A percentile compares a stretch with the other conserved stretches of the same genome.
Evolutionary conservation across 2,329 filamentous ascomycete species (phyloP).

Genomic region (Dissoconium aciculare): DNA sequence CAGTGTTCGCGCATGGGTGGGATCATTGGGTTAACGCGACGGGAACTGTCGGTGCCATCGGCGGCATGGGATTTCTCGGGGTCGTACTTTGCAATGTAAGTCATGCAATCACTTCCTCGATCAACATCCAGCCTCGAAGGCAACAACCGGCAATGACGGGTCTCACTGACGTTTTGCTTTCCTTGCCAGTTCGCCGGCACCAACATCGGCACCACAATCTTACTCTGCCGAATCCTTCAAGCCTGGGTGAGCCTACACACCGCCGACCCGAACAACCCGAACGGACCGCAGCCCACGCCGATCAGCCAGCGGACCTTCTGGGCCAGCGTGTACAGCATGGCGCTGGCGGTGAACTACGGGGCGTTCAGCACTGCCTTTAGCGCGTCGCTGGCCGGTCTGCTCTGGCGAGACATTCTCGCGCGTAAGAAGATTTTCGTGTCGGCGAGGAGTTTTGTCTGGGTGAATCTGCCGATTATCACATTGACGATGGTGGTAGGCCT

Average conservation of each 20-base stretch:
- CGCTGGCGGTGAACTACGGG: constrained; percentile 58
- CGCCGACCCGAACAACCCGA: constrained; percentile 19
- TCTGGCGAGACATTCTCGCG: constrained; percentile 56
- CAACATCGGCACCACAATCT: constrained; percentile 62
- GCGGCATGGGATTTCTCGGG: constrained; percentile 58
- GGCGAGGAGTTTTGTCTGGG: constrained; percentile 49
- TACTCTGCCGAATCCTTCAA: constrained; percentile 56
- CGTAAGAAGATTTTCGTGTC: constrained; percentile 54
- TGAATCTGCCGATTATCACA: constrained; percentile 57
- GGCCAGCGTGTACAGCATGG: constrained; percentile 62
- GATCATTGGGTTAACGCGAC: constrained; percentile 57
- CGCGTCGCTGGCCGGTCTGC: constrained; percentile 53
- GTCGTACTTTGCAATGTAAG: constrained; percentile 58
- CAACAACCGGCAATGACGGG: too few relatives aligned
- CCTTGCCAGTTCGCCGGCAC: constrained; percentile 52
- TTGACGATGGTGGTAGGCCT: constrained; percentile 52
- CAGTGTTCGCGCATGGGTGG: constrained; percentile 58
- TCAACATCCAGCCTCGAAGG: constrained; percentile 11
- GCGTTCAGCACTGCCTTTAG: constrained; percentile 60
- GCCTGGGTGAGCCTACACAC: constrained; percentile 49
- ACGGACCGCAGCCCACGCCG: too few relatives aligned
- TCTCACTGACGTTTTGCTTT: too few relatives aligned
- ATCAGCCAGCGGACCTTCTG: constrained; percentile 55
- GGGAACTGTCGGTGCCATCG: constrained; percentile 51
- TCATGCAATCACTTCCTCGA: constrained; percentile 1